Evolutionary conservation across 1,284 basidiomycete genomes (phyloP).

Genomic region (Schizopora paradoxa): DNA sequence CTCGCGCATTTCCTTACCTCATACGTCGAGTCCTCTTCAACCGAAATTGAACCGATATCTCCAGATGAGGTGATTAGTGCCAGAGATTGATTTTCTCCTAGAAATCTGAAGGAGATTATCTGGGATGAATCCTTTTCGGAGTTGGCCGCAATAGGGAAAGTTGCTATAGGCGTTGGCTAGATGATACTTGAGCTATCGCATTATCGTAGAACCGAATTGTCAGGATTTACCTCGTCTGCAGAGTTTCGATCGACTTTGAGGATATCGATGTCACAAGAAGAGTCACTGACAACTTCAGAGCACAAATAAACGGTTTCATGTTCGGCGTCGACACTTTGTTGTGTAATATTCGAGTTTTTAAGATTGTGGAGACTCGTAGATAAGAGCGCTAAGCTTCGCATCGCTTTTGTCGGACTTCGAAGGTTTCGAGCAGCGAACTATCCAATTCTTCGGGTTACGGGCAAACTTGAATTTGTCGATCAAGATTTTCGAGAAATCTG

Average conservation of each 20-base stretch:
- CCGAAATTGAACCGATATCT: conserved; percentile 12
- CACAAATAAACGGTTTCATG: too few species aligned
- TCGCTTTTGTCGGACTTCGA: neutral
- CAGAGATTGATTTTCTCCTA: conserved; percentile 14
- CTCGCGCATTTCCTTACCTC: conserved; percentile 1
- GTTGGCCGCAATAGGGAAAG: neutral
- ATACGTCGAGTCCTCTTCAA: conserved; percentile 1
- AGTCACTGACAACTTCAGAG: too few species aligned
- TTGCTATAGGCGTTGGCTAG: conserved; percentile 7
- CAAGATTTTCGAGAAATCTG: too few species aligned
- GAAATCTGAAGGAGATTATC: conserved; percentile 11
- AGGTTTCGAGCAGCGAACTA: too few species aligned
- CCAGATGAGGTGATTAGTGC: conserved; percentile 11
- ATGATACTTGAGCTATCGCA: neutral
- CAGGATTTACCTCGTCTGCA: conserved; percentile 21
- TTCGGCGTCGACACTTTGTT: neutral
- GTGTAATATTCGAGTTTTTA: too few species aligned
- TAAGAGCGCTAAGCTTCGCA: neutral
- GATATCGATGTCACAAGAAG: conserved; percentile 54
- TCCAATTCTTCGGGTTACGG: too few species aligned
- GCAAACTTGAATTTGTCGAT: too few species aligned
- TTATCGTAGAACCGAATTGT: neutral
- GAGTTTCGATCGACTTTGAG: conserved; percentile 40
- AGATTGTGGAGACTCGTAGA: too few species aligned
- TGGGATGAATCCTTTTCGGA: neutral